Base-by-base conservation (phyloP, 179 eudicot genomes). In the Beta lomatogona region DNA sequence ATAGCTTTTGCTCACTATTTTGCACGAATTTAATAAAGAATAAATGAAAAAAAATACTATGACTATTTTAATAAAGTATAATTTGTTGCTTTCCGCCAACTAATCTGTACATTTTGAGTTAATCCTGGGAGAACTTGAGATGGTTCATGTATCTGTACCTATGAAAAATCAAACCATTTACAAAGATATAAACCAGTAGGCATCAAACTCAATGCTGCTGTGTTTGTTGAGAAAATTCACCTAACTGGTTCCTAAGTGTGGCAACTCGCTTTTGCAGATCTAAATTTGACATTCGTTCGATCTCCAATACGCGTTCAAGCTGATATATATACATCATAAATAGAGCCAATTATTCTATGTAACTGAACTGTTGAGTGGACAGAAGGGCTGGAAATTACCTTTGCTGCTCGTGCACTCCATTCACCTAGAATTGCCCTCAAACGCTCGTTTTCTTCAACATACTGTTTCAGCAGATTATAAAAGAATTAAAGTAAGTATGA, bases 381-480 rank as follows among this genome's bases (percentile, higher is more conserved):
- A 63, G 11, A 63, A 21, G 15, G 15, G 7, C 22, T 4, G 50
- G 65, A 46, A 63, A 59, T 61, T 87, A 94, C 99, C 98, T 96
- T 96, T 14, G 99, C 99, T 76, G 99, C 97, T 78, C 99, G 86
- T 48, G 90, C 82, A 81, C 99, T 96, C 99, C 99, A 96, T 87
- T 96, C 99, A 57, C 93, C 93, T 59, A 96, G 74, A 79, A 94
- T 94, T 21, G 94, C 97, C 87, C 99, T 91, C 80, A 96, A 88
- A 71, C 99, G 91, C 82, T 94, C 99, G 73, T 94, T 96, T 89
- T 96, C 99, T 83, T 92, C 99, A 69, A 94, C 86, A 73, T 93
- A 96, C 99, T 96, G 94, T 82, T 79, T 41, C 74, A 83, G 36
- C 21, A 85, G 69, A 69, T 58, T 54, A 59, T 45, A 31, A 57